Conservation (phyloP, 306 rosid genomes). For the Cicer arietinum region DNA sequence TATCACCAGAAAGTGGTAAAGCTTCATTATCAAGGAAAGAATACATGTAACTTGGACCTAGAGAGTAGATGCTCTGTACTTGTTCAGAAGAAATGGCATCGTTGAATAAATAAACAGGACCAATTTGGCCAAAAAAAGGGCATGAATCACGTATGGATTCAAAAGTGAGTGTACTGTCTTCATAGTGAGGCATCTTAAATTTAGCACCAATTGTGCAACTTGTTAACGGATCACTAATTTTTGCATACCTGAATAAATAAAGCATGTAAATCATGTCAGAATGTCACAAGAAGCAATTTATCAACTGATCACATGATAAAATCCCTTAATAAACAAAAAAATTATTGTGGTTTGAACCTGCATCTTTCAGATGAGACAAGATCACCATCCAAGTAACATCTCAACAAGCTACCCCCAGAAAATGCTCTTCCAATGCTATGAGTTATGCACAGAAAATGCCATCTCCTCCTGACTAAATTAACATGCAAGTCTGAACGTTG, state of each 20-base stretch:
- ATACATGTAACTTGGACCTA: slow-evolving; percentile 99
- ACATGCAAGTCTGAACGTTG: slow-evolving; percentile 73
- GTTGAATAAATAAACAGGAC: slow-evolving; percentile 84
- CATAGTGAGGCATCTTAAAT: slow-evolving; percentile 61
- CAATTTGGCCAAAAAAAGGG: slow-evolving; percentile 93
- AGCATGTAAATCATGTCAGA: slow-evolving; percentile 41
- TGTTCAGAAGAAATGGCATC: slow-evolving; percentile 91
- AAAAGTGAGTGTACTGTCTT: slow-evolving; percentile 55
- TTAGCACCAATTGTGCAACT: slow-evolving; percentile 87
- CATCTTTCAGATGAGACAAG: slow-evolving; percentile 96
- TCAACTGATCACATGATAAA: slow-evolving; percentile 16
- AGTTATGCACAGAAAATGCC: slow-evolving; percentile 95
- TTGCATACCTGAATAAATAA: slow-evolving; percentile 78
- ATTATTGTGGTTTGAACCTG: slow-evolving; percentile 63
- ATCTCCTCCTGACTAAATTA: slow-evolving; percentile 72
- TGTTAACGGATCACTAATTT: slow-evolving; percentile 77
- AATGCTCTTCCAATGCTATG: slow-evolving; percentile 98
- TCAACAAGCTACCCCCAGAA: slow-evolving; percentile 93
- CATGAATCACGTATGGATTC: slow-evolving; percentile 72
- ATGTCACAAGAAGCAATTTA: slow-evolving; percentile 16
- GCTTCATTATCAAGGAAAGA: slow-evolving; percentile 91
- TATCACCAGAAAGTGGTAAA: slow-evolving; percentile 68
- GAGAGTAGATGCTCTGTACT: slow-evolving; percentile 81
- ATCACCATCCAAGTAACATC: slow-evolving; percentile 86
- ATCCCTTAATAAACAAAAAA: slow-evolving; percentile 5